These are phyloP conservation scores for Botrytis pseudocinerea DNA, from an alignment of 2,329 filamentous ascomycete genomes.

Conservation along the genomic window DNA sequence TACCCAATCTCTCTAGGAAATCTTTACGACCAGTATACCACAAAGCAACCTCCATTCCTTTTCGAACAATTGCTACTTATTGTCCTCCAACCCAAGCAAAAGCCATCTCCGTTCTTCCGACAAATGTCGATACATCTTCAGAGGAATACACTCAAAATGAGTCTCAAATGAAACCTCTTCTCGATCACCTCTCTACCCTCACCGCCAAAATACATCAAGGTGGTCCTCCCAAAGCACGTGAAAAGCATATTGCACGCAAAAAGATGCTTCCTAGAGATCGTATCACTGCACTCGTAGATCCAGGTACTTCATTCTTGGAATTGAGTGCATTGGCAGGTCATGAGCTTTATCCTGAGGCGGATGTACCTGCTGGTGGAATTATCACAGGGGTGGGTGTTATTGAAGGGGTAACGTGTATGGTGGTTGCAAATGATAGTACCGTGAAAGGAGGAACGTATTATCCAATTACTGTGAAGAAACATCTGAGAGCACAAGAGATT, in stretches of 20 bases:
- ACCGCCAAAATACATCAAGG: slow-evolving; percentile 72
- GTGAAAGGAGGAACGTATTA: slow-evolving; percentile 98
- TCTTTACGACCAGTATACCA: slow-evolving; percentile 42
- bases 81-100: slow-evolving; percentile 78
- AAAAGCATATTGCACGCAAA: slow-evolving; percentile 82
- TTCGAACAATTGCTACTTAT: slow-evolving; percentile 64
- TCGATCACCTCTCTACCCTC: slow-evolving; percentile 66
- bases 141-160: slow-evolving; percentile 81
- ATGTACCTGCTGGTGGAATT: slow-evolving; percentile 86
- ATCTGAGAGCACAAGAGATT: slow-evolving; percentile 86
- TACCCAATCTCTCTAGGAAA: slow-evolving; percentile 48
- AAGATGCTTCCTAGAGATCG: slow-evolving; percentile 96
- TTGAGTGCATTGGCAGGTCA: slow-evolving; percentile 89
- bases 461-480: slow-evolving; percentile 96
- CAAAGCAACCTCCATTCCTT: slow-evolving; percentile 31
- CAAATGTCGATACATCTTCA: slow-evolving; percentile 73
- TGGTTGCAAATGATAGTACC: slow-evolving; percentile 94
- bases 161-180: slow-evolving; percentile 71
- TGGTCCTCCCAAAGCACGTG: slow-evolving; percentile 76
- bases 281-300: slow-evolving; percentile 82
- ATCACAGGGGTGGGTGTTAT: slow-evolving; percentile 91
- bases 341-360: slow-evolving; percentile 80
- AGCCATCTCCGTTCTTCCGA: slow-evolving; percentile 78
- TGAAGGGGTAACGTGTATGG: slow-evolving; percentile 86
- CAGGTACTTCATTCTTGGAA: slow-evolving; percentile 87